Conservation (phyloP, 1,284 basidiomycete genomes). For the Cystobasidiaceae sp. region DNA sequence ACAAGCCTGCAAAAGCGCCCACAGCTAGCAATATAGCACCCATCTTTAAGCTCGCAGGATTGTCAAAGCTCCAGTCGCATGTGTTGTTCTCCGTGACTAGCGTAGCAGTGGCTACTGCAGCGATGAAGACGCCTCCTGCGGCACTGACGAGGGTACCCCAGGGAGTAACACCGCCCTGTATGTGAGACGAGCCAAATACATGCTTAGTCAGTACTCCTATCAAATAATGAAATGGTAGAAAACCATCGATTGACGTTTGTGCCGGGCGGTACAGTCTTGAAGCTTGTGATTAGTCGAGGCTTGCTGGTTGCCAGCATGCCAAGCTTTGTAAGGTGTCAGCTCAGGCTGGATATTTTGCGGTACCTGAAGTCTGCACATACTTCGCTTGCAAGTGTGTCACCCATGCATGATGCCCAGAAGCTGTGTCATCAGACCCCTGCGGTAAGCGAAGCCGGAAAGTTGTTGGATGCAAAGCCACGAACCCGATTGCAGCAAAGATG, state of each 20-base stretch:
- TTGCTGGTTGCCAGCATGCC: slow-evolving; percentile 68
- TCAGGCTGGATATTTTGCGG: not conserved
- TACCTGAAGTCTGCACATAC: slow-evolving; percentile 3
- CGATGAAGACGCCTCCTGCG: slow-evolving; percentile 68
- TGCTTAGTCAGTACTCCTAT: not conserved
- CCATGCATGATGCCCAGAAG: slow-evolving; percentile 68
- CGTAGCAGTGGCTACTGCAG: slow-evolving; percentile 56
- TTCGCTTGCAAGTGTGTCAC: slow-evolving; percentile 73
- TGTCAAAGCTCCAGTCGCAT: slow-evolving; percentile 47
- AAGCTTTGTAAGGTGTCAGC: slow-evolving; percentile 48
- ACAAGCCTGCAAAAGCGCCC: slow-evolving; percentile 61
- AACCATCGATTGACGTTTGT: slow-evolving; percentile 53
- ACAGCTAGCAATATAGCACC: slow-evolving; percentile 54
- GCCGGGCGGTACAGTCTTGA: slow-evolving; percentile 69
- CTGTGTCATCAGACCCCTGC: not conserved
- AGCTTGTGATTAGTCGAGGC: slow-evolving; percentile 70
- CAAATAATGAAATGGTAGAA: not conserved
- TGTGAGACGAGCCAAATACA: not conserved
- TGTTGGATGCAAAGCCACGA: slow-evolving; percentile 42
- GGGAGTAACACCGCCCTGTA: slow-evolving; percentile 68
- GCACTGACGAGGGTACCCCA: slow-evolving; percentile 70
- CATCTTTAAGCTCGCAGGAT: slow-evolving; percentile 44
- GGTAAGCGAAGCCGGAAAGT: not conserved
- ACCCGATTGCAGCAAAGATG: slow-evolving; percentile 66
- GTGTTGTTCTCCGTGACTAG: slow-evolving; percentile 60